A percentile compares a stretch with the other conserved stretches of the same genome.
Conservation (phyloP, 1,139 yeast genomes). For the Debaryomyces coudertii region DNA sequence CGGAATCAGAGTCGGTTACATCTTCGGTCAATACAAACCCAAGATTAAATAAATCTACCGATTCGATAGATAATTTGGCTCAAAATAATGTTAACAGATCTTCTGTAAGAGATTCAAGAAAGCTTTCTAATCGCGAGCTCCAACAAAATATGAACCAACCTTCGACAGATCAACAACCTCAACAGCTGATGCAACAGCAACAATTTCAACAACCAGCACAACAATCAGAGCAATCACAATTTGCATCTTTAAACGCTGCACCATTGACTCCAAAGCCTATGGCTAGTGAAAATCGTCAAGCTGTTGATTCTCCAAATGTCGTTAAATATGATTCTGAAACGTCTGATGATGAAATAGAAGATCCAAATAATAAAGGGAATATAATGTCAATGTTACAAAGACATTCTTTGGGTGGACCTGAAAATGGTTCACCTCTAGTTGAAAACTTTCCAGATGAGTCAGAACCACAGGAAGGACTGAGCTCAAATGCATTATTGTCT, state of each 20-base stretch:
- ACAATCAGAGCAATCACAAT: conserved; percentile 7
- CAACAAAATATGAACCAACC: background rate
- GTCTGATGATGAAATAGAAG: conserved; percentile 29
- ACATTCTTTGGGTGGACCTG: conserved; percentile 29
- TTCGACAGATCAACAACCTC: background rate
- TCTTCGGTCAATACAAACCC: conserved; percentile 20
- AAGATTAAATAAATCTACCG: conserved; percentile 10
- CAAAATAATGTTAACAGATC: background rate
- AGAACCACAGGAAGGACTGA: background rate
- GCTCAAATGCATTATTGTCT: background rate
- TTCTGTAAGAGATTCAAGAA: background rate
- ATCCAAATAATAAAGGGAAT: conserved; percentile 18
- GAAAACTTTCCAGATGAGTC: background rate
- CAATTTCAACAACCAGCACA: conserved; percentile 3
- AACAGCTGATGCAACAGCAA: background rate
- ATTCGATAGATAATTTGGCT: conserved; percentile 7
- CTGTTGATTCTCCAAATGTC: conserved; percentile 30
- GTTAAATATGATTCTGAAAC: conserved; percentile 28
- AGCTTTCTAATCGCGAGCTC: background rate
- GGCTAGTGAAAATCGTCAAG: conserved; percentile 14
- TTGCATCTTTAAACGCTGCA: conserved; percentile 4
- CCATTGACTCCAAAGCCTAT: conserved; percentile 11
- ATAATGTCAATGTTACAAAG: conserved; percentile 37
- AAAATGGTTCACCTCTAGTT: conserved; percentile 5
- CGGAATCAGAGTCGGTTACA: conserved; percentile 37